Evolutionary conservation across 257 asterid genomes (phyloP), one percentile per base, ranked within the genome.

Genomic region (Salvia rosmarinus): DNA sequence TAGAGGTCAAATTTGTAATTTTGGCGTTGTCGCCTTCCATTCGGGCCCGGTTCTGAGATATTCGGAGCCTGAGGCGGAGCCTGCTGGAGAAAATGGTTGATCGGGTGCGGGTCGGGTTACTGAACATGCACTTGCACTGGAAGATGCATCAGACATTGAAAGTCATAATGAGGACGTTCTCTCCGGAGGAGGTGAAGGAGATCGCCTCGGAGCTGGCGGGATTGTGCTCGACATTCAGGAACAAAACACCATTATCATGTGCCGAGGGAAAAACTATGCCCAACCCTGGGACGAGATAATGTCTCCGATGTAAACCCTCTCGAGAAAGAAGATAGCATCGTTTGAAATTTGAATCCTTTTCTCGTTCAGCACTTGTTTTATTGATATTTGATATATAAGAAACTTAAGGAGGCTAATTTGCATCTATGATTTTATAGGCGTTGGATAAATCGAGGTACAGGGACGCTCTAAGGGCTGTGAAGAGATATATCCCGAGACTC

Each of bases 121-220:
- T 95, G 70, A 95, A 95, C 82, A 91, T 91, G 99, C 99, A 95
- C 79, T 81, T 95, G 89, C 99, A 95, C 35, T 95, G 99, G 99
- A 95, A 95, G 81, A 95, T 89, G 76, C 99, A 95, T 81, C 96
- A 89, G 77, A 95, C 98, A 8, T 85, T 95, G 72, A 80, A 95
- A 82, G 96, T 89, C 54, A 76, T 86, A 37, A 98, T 95, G 78
- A 95, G 89, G 87, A 95, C 98, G 35, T 95, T 95, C 80, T 52
- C 96, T 3, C 95, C 92, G 0, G 95, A 88, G 21, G 99, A 95
- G 78, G 98, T 95, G 77, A 88, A 78, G 83, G 97, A 85, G 51
- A 91, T 95, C 56, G 98, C 99, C 59, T 82, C 79, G 2, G 97
- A 91, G 84, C 84, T 95, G 17, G 99, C 99, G 21, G 84, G 92